phyloP scores from a whole-genome alignment of 768 basidiomycete genomes.

The Exidia glandulosa region DNA sequence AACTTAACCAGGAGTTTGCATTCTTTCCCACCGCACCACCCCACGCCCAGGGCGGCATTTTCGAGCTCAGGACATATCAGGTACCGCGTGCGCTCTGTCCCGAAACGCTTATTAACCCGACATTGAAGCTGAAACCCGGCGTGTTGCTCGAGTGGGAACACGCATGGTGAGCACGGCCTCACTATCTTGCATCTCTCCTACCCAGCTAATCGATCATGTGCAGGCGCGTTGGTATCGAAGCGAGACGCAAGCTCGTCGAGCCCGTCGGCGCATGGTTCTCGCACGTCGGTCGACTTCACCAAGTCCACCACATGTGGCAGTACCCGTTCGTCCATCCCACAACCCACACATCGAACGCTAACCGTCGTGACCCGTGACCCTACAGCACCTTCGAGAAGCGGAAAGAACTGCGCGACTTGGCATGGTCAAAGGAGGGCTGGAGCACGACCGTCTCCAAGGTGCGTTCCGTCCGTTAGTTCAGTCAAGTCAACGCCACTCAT shows the following conservation, averaged over 20 bases:
- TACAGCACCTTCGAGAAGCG: slow-evolving; percentile 62
- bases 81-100: slow-evolving; percentile 8
- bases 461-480: no score
- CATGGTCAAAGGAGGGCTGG: slow-evolving; percentile 95
- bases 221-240: slow-evolving; percentile 91
- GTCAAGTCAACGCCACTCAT: no score
- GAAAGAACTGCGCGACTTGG: slow-evolving; percentile 76
- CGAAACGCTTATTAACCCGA: not conserved
- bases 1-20: slow-evolving; percentile 88
- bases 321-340: slow-evolving; percentile 87
- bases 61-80: slow-evolving; percentile 85
- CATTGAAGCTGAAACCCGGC: slow-evolving; percentile 55
- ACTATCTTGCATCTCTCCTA: not conserved
- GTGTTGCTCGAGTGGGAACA: slow-evolving; percentile 91
- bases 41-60: slow-evolving; percentile 77
- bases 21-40: slow-evolving; percentile 91
- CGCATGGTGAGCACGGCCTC: slow-evolving; percentile 48
- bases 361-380: slow-evolving; percentile 6
- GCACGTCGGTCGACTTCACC: slow-evolving; percentile 70
- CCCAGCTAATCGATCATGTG: not conserved
- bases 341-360: slow-evolving; percentile 13
- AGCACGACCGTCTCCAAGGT: slow-evolving; percentile 89
- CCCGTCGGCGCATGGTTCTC: slow-evolving; percentile 92
- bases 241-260: slow-evolving; percentile 73
- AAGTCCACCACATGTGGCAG: slow-evolving; percentile 90